Evolutionary conservation across 495 filamentous ascomycete genomes (phyloP).

Genomic region (Talaromyces proteolyticus): DNA sequence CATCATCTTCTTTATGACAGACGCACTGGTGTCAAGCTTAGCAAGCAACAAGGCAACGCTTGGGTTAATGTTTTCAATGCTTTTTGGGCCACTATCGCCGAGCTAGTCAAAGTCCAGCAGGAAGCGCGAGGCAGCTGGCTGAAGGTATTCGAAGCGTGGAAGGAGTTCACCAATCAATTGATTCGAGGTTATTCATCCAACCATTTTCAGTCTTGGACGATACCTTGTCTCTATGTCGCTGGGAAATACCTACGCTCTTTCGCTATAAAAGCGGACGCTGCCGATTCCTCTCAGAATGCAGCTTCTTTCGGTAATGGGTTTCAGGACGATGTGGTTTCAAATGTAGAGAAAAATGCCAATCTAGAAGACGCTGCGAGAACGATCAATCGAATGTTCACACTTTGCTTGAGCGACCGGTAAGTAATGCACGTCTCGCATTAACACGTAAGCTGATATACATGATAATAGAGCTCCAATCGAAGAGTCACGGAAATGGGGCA

Average conservation of each 20-base stretch:
- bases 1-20: constrained; percentile 55
- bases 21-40: constrained; percentile 34
- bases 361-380: constrained; percentile 85
- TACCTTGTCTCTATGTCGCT: constrained; percentile 79
- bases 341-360: constrained; percentile 67
- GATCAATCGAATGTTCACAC: constrained; percentile 80
- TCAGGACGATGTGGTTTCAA: constrained; percentile 70
- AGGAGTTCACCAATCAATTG: constrained; percentile 62
- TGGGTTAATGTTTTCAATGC: constrained; percentile 80
- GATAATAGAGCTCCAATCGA: constrained; percentile 67
- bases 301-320: constrained; percentile 42
- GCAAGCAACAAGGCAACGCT: constrained; percentile 57
- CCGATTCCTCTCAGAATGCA: constrained; percentile 36
- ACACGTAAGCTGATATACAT: constrained; percentile 13
- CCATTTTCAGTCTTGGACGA: constrained; percentile 75
- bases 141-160: constrained; percentile 80
- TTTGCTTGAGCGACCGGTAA: constrained; percentile 86
- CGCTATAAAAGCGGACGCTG: constrained; percentile 77
- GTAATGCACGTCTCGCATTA: constrained; percentile 14
- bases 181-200: constrained; percentile 68
- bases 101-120: constrained; percentile 53
- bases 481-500: constrained; percentile 93
- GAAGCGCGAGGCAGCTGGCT: constrained; percentile 56
- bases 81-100: constrained; percentile 76
- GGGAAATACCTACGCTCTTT: constrained; percentile 81